Percentiles rank a stretch among this genome's conserved stretches.
phyloP scores from a whole-genome alignment of 768 basidiomycete genomes.

The Boletus reticulatus region DNA sequence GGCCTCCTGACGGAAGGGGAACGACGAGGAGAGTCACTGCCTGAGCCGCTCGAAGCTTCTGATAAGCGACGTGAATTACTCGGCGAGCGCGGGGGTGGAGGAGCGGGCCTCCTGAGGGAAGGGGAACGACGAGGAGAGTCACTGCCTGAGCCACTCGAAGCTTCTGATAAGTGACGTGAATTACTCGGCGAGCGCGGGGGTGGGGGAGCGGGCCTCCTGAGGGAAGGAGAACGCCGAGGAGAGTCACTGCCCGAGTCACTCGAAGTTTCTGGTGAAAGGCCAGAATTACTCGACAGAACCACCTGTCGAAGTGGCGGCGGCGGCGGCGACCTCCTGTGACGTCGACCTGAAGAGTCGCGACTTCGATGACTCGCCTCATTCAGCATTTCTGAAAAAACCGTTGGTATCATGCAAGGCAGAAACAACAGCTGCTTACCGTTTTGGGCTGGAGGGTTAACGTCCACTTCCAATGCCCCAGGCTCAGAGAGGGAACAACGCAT shows the following conservation, averaged over 20 bases:
- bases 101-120: too few relatives aligned
- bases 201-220: too few relatives aligned
- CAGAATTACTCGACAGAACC: background rate
- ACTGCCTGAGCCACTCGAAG: background rate
- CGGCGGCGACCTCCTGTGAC: slow-evolving; percentile 1
- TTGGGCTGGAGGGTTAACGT: background rate
- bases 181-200: too few relatives aligned
- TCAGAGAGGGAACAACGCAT: background rate
- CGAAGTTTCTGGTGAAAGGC: background rate
- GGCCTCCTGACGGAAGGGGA: too few relatives aligned
- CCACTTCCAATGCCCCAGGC: background rate
- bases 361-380: background rate
- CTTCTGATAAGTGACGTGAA: background rate
- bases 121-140: background rate
- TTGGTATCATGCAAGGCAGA: background rate
- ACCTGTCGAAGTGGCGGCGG: background rate
- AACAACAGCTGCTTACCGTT: background rate
- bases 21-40: background rate
- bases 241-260: background rate
- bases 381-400: background rate
- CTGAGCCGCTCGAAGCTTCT: background rate
- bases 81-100: too few relatives aligned
- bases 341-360: background rate
- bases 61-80: background rate
- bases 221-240: background rate